Base-by-base conservation (phyloP, 192 early-diverging fungal species). In the Mortierella alpina region DNA sequence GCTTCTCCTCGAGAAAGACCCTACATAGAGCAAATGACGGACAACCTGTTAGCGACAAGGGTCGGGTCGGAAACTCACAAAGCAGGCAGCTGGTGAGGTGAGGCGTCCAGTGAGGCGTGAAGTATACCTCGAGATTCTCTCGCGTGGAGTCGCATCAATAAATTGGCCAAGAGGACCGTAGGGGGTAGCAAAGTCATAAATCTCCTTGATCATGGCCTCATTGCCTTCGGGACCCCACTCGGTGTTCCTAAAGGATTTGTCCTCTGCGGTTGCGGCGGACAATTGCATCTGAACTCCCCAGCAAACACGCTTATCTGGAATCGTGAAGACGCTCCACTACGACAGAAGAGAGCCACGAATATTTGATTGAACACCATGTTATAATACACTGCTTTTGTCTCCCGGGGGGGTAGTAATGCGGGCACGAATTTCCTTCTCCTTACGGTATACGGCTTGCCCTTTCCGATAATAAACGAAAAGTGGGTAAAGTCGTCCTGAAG, bases 1-100 rank as follows among this genome's bases (percentile, higher is more conserved):
- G 52, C 66, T 76, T 76, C 42, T 76, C 74, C 17, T 76, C 74
- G 18, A 76, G 62, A 31, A 68, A 76, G 47, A 76, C 74, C 14
- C 41, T 63, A 9, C 31, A 31, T 31, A 31, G 31, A 31, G 31
- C 31, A 3, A 31, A 31, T 31, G 31, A 31, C 31, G 3, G 31
- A 31, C 31, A 31, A 31, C 3, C 31, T 31, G n/a, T 31, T 31
- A 31, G 31, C 3, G 31, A 31, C 31, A 2, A 31, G 31, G 31
- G 31, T 2, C 3, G 31, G 31, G 31, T 31, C 31, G 31, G 31
- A 31, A 31, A 31, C 31, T 31, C 31, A 31, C 31, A 31, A 31
- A 31, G 31, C 31, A 31, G 3, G 31, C 3, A 31, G 31, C 31
- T 31, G 31, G 31, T 31, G 3, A 3, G 31, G 31, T 2, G 3